Evolutionary conservation across 1,139 yeast species (phyloP), one percentile per base, ranked within the genome.

Genomic region (Magnusiomyces clavatus): DNA sequence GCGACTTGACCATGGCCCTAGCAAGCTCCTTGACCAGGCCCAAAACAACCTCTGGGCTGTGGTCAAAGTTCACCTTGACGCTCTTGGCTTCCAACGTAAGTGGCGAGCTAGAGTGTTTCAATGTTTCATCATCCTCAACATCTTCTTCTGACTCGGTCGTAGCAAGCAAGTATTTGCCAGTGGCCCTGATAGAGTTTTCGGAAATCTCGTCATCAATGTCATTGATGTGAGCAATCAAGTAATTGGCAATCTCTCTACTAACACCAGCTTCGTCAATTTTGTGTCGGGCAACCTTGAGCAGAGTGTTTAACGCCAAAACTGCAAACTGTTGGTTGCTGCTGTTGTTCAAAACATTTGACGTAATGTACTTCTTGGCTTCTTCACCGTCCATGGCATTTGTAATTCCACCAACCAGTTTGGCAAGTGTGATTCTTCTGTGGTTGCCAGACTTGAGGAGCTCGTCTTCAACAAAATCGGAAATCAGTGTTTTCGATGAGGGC

Each of bases 151-250:
- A 14, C 12, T 31, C 17, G 29, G 48, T 61, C 50, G 19, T 56
- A 46, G 53, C 57, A 37, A 89, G 71, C 54, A 88, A 69, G n/a
- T 85, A 59, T 69, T 90, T 90, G 56, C 96, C 97, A 51, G 85
- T 76, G 2, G 96, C 97, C 53, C 84, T 69, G 3, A 85, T 75
- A n/a, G 90, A 83, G 62, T 86, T 85, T 60, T 87, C 96, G 58
- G 85, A 77, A 53, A 88, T 74, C 60, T 80, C 80, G n/a, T 78
- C 72, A 47, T 73, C 68, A 1, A 70, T 52, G 0, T 82, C 74
- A 24, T 75, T 69, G 35, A 80, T 68, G 47, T 81, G 76, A 16
- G 63, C 64, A 31, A 76, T 61, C 46, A 86, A 67, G 59, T 77
- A 82, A 1, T 71, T 68, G 44, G 76, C 76, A 52, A 79, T 65